Percentiles rank a stretch among this genome's conserved stretches.
Evolutionary conservation across 768 basidiomycete species (phyloP).

Genomic region (Termitomyces sp.): DNA sequence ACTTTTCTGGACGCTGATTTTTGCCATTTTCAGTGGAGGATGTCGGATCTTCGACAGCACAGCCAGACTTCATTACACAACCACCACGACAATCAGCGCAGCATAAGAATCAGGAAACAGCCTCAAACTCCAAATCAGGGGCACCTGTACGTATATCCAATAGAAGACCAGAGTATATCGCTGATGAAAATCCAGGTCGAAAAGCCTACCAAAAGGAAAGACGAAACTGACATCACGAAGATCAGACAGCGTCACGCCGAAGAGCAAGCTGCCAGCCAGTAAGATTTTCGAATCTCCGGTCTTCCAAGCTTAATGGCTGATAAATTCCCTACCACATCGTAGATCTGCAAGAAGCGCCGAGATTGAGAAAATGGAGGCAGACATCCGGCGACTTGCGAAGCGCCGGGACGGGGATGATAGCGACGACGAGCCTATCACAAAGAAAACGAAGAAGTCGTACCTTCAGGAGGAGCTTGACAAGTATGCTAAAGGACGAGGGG

Average conservation of each 20-base stretch:
- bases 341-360: conserved; percentile 69
- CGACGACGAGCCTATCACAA: conserved; percentile 61
- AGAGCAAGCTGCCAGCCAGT: conserved; percentile 67
- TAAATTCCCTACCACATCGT: background rate
- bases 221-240: conserved; percentile 55
- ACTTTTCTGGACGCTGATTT: background rate
- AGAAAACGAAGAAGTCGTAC: conserved; percentile 63
- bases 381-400: conserved; percentile 75
- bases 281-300: conserved; percentile 11
- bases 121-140: background rate
- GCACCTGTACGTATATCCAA: conserved; percentile 1
- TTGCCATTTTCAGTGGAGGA: conserved; percentile 33
- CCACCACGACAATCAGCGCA: conserved; percentile 13
- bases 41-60: conserved; percentile 20
- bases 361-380: conserved; percentile 85
- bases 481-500: conserved; percentile 64
- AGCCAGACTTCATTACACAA: conserved; percentile 40
- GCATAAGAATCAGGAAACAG: conserved; percentile 6
- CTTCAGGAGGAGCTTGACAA: conserved; percentile 80
- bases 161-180: background rate
- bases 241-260: conserved; percentile 75
- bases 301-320: background rate
- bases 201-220: conserved; percentile 33
- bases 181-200: background rate
- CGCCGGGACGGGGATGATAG: conserved; percentile 52